Evolutionary conservation across 2,329 filamentous ascomycete genomes (phyloP).

Genomic region (Thelonectria blattea): DNA sequence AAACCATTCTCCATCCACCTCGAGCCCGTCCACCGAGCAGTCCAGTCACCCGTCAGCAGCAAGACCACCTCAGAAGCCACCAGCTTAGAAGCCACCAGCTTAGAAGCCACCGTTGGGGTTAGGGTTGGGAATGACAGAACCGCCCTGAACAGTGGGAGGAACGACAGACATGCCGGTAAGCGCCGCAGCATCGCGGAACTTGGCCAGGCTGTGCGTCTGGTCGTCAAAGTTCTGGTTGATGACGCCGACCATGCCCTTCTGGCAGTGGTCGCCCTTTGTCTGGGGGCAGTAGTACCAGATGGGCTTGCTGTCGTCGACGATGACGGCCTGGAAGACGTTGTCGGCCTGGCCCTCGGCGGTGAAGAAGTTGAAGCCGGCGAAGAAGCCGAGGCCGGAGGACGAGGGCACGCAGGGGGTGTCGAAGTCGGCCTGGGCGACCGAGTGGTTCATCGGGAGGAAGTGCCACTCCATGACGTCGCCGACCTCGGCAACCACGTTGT

Average conservation of each 20-base stretch:
- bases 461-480: conserved; percentile 62
- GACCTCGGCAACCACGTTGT: conserved; percentile 53
- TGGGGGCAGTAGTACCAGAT: conserved; percentile 55
- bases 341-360: conserved; percentile 43
- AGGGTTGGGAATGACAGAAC: conserved; percentile 48
- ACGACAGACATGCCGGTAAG: conserved; percentile 39
- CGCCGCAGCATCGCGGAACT: conserved; percentile 46
- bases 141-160: conserved; percentile 44
- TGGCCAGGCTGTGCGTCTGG: conserved; percentile 46
- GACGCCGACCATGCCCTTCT: conserved; percentile 55
- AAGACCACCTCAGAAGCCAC: conserved; percentile 42
- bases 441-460: conserved; percentile 59
- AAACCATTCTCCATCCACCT: conserved; percentile 2
- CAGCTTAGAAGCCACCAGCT: conserved; percentile 21
- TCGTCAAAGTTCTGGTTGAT: conserved; percentile 55
- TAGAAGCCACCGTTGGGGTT: conserved; percentile 49
- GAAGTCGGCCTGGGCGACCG: conserved; percentile 52
- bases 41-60: background rate
- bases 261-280: conserved; percentile 52
- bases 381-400: conserved; percentile 48
- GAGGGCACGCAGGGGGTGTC: conserved; percentile 50
- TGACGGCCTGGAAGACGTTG: conserved; percentile 52
- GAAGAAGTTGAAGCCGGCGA: conserved; percentile 53
- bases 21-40: no score
- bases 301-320: conserved; percentile 48